Base-by-base conservation (phyloP, 371 early-diverging fungal genomes). In the Cladochytrium tenue region DNA sequence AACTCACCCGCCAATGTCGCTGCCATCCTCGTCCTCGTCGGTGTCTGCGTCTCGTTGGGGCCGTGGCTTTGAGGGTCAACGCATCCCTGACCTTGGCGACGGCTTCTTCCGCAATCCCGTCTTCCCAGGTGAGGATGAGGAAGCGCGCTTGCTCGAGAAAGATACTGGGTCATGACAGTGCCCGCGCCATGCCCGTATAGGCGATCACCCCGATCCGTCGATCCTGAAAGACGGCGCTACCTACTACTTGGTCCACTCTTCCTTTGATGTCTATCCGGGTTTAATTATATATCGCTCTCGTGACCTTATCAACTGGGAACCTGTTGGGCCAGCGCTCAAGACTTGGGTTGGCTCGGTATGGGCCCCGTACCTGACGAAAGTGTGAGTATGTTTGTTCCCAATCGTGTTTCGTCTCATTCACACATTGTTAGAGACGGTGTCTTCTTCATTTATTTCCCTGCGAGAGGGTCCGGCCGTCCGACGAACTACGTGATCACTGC, bases 221-320 rank as follows among this genome's bases (percentile, higher is more conserved):
- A 32, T 58, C 20, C 25, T 30, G 32, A 32, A 30, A 20, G 58
- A 32, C 23, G 58, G 32, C 20, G 43, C 7, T 20, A 32, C 7
- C 33, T 76, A 66, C 51, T 77, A 77, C 50, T 35, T 77, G 36
- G 77, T 77, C 23, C 66, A 69, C 43, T 74, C 74, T n/a, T 69
- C 77, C 13, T 77, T 77, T 51, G 69, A 77, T 35, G 69, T 76
- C 53, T 77, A 66, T 58, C 77, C 77, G 13, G 77, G 74, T 10
- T 33, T 77, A 23, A 69, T 73, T 10, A 74, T 77, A 33, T 77
- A 77, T 63, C 70, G 71, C 15, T 63, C 66, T 50, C 68, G 62
- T 2, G 59, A 75, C 17, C 36, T 64, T 23, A 43, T 27, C 27
- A 53, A 61, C 33, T 78, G 76, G 59, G 65, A 63, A 31, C 64